phyloP scores from a whole-genome alignment of 257 asterid genomes.

The Scutellaria barbata region DNA sequence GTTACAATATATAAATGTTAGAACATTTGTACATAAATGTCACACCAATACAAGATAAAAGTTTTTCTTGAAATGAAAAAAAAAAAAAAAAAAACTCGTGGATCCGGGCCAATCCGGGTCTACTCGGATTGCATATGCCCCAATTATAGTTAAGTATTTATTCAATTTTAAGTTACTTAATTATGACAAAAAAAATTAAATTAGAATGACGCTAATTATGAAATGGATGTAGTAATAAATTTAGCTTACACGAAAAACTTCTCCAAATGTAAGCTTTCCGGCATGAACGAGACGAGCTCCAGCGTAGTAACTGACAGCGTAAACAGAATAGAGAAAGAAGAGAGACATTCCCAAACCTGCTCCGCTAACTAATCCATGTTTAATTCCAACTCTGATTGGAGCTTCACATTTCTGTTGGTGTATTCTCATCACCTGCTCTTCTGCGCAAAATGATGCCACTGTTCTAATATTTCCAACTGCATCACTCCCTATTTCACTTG shows the following conservation, averaged over 20 bases:
- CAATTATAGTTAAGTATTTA: no score
- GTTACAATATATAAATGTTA: no score
- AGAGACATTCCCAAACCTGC: slow-evolving; percentile 57
- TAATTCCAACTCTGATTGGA: slow-evolving; percentile 49
- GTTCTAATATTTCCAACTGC: slow-evolving; percentile 72
- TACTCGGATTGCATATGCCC: no score
- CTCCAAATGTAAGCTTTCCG: slow-evolving; percentile 53
- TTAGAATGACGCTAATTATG: no score
- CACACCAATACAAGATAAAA: no score
- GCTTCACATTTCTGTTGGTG: slow-evolving; percentile 54
- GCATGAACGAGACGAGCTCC: slow-evolving; percentile 67
- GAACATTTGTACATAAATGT: no score
- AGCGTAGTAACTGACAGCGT: slow-evolving; percentile 62
- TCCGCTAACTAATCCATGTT: slow-evolving; percentile 63
- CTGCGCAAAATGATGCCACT: slow-evolving; percentile 75
- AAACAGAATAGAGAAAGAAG: slow-evolving; percentile 53
- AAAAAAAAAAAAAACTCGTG: no score
- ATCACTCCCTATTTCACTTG: slow-evolving; percentile 66
- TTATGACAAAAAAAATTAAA: no score
- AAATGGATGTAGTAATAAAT: no score
- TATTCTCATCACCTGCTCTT: slow-evolving; percentile 56
- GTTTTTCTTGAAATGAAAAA: no score
- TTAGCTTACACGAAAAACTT: slow-evolving; percentile 62
- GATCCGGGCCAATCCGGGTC: no score
- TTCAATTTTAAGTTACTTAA: no score